A percentile compares a stretch with the other conserved stretches of the same genome.
Evolutionary conservation across 495 filamentous ascomycete species (phyloP).

Genomic region (Podospora tetraspora): DNA sequence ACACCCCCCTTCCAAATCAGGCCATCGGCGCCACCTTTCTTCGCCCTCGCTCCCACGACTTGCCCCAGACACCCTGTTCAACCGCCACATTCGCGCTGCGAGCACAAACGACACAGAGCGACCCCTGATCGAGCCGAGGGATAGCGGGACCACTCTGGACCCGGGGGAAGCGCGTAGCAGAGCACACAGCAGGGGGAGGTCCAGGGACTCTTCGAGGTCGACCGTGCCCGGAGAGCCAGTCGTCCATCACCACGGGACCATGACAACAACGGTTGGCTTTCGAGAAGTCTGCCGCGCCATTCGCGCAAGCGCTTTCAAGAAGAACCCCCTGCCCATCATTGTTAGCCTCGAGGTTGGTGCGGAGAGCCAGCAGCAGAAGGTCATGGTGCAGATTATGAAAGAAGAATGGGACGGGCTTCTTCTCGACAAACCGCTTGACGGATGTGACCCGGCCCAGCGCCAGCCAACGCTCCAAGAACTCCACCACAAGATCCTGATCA

Average conservation of each 20-base stretch:
- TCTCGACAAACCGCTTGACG: slow-evolving; percentile 50
- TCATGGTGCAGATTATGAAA: slow-evolving; percentile 90
- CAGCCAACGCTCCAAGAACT: slow-evolving; percentile 68
- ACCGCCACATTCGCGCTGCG: slow-evolving; percentile 34
- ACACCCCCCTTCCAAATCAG: slow-evolving; percentile 13
- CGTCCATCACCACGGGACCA: slow-evolving; percentile 54
- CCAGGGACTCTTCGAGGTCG: slow-evolving; percentile 28
- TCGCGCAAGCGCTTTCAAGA: slow-evolving; percentile 69
- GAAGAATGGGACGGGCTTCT: slow-evolving; percentile 73
- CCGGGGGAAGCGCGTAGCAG: slow-evolving; percentile 21
- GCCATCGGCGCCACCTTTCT: slow-evolving; percentile 36
- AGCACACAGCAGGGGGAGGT: slow-evolving; percentile 12
- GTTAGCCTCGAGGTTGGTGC: slow-evolving; percentile 89
- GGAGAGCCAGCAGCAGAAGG: slow-evolving; percentile 70
- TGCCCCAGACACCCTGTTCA: slow-evolving; percentile 27
- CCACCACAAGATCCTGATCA: slow-evolving; percentile 78
- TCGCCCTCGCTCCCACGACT: slow-evolving; percentile 33
- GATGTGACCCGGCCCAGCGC: slow-evolving; percentile 42
- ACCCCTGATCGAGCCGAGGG: slow-evolving; percentile 12
- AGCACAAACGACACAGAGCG: slow-evolving; percentile 24
- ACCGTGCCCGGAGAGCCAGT: slow-evolving; percentile 22
- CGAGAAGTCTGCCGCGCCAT: slow-evolving; percentile 79
- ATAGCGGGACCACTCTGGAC: slow-evolving; percentile 25
- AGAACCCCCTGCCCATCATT: slow-evolving; percentile 70
- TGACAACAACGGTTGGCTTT: slow-evolving; percentile 82